These are phyloP conservation scores for Hemisphaericaspora xylofermentans DNA, from an alignment of 1,139 yeast species.

Conservation along the genomic window DNA sequence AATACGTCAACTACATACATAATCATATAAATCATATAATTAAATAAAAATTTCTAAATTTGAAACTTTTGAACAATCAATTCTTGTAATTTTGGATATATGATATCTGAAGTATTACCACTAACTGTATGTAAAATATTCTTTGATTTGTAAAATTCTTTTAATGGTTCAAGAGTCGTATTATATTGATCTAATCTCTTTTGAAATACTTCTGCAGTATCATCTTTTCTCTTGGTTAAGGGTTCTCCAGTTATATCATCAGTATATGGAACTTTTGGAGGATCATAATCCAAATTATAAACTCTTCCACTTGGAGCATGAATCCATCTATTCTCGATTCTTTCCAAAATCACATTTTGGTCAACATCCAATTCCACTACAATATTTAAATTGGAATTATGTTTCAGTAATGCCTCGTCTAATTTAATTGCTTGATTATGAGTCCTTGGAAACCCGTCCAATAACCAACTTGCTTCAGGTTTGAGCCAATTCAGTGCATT, in stretches of 20 bases:
- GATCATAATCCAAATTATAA: slow-evolving; percentile 82
- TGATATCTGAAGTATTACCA: slow-evolving; percentile 82
- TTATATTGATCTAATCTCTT: slow-evolving; percentile 66
- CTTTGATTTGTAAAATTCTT: slow-evolving; percentile 52
- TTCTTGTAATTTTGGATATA: slow-evolving; percentile 65
- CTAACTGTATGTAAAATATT: slow-evolving; percentile 58
- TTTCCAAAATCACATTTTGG: slow-evolving; percentile 67
- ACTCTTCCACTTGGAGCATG: slow-evolving; percentile 84
- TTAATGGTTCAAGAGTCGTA: slow-evolving; percentile 59
- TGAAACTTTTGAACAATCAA: slow-evolving; percentile 35
- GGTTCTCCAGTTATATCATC: slow-evolving; percentile 93
- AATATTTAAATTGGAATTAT: slow-evolving; percentile 52
- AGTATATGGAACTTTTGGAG: slow-evolving; percentile 75
- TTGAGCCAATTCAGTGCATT: slow-evolving; percentile 45
- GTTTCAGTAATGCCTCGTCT: slow-evolving; percentile 41
- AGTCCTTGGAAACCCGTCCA: slow-evolving; percentile 93
- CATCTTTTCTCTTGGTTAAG: slow-evolving; percentile 75
- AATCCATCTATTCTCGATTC: slow-evolving; percentile 85
- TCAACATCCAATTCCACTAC: slow-evolving; percentile 88
- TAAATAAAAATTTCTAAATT: no score
- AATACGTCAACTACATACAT: no score
- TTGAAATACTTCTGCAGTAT: slow-evolving; percentile 66
- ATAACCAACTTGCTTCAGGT: slow-evolving; percentile 57
- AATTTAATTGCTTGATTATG: slow-evolving; percentile 65
- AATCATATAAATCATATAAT: no score